phyloP scores from a whole-genome alignment of 176 grass and related monocot genomes.

The Zea luxurians region DNA sequence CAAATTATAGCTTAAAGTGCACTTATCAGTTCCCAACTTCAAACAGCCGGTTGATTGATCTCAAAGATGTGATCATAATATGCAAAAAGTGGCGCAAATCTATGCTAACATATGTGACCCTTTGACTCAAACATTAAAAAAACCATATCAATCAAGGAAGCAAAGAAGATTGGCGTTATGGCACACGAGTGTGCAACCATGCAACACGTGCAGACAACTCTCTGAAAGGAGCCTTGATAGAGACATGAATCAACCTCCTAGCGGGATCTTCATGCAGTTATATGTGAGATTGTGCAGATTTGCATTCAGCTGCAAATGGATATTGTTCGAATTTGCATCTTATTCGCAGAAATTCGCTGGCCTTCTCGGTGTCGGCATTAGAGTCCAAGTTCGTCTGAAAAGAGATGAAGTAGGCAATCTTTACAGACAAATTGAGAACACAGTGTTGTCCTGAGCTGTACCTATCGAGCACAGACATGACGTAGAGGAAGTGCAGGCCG shows the following conservation, averaged over 20 bases:
- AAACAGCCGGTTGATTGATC: neutral
- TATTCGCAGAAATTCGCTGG: constrained; percentile 4
- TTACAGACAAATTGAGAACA: neutral
- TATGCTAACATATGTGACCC: constrained; percentile 4
- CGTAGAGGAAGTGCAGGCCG: constrained; percentile 79
- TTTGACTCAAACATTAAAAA: neutral
- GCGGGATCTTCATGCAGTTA: neutral
- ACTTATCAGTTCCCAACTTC: neutral
- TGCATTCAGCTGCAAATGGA: neutral
- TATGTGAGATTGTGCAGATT: neutral
- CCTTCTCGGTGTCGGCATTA: neutral
- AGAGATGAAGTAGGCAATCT: neutral
- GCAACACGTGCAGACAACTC: constrained; percentile 14
- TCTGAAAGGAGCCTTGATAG: neutral
- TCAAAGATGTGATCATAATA: constrained; percentile 12
- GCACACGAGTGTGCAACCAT: neutral
- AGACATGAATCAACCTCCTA: neutral
- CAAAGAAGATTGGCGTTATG: neutral
- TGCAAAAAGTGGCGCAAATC: neutral
- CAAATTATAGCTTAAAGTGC: neutral
- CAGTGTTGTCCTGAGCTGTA: constrained; percentile 27
- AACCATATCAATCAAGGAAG: neutral
- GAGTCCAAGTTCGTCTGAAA: constrained; percentile 33
- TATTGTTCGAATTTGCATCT: constrained; percentile 14
- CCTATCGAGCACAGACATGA: constrained; percentile 96